These are phyloP conservation scores for Lenzites betulinus DNA, from an alignment of 768 basidiomycete species.

Conservation along the genomic window DNA sequence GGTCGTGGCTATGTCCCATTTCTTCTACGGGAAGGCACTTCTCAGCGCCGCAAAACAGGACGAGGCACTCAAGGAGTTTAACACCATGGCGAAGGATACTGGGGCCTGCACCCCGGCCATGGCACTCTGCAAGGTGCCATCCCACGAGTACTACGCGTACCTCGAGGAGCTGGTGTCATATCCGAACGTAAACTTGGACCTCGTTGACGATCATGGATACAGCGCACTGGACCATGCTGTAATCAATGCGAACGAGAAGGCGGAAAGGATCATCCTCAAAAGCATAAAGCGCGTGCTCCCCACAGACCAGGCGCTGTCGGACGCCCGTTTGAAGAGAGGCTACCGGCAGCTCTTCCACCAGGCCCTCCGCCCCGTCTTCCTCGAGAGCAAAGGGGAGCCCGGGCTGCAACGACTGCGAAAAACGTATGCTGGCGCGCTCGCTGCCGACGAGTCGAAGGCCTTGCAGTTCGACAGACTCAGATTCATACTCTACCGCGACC, in stretches of 20 bases:
- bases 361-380: not conserved
- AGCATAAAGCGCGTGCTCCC: not conserved
- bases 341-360: not conserved
- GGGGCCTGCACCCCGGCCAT: not conserved
- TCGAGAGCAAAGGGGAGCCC: not conserved
- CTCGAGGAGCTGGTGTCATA: not conserved
- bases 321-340: not conserved
- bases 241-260: not conserved
- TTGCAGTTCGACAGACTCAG: not conserved
- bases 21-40: not conserved
- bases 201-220: not conserved
- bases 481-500: not conserved
- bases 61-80: not conserved
- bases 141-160: not conserved
- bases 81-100: not conserved
- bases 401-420: not conserved
- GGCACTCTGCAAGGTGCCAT: conserved; percentile 1
- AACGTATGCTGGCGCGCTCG: not conserved
- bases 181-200: not conserved
- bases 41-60: not conserved
- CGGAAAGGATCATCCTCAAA: not conserved
- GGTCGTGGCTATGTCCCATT: not conserved
- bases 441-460: not conserved
- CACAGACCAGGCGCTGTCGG: too few species aligned
- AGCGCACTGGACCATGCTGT: not conserved